Conservation (phyloP, 176 grass and related monocot species). For the Chloris gayana region DNA sequence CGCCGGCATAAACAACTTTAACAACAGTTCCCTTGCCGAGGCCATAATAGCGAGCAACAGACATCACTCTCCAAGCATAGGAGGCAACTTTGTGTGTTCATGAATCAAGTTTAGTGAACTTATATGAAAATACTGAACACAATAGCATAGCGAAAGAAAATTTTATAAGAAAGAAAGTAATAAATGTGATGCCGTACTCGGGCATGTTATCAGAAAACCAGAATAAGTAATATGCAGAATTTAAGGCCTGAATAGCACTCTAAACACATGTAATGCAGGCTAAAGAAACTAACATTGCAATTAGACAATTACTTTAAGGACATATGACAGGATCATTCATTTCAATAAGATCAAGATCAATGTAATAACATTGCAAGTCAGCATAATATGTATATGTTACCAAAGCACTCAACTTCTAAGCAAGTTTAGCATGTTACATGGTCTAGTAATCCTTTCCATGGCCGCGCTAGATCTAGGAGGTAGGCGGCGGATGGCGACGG, state of each 20-base stretch:
- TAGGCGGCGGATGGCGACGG: no score
- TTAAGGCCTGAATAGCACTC: background rate
- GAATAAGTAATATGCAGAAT: background rate
- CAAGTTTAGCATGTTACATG: background rate
- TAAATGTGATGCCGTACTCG: background rate
- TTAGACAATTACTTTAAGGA: background rate
- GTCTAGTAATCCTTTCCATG: background rate
- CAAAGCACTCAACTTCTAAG: background rate
- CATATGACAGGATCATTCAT: background rate
- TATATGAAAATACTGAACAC: background rate
- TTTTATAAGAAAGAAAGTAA: background rate
- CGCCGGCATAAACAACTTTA: constrained; percentile 77
- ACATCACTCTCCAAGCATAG: constrained; percentile 82
- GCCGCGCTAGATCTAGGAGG: background rate
- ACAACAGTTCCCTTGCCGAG: constrained; percentile 72
- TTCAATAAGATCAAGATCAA: background rate
- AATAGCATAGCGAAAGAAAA: background rate
- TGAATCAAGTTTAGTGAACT: constrained; percentile 28
- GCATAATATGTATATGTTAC: background rate
- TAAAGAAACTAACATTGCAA: background rate
- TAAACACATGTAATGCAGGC: background rate
- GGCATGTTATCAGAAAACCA: constrained; percentile 6
- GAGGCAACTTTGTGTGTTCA: constrained; percentile 60
- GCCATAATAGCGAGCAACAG: constrained; percentile 74
- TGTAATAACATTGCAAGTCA: background rate